These are phyloP conservation scores for Podaxis sp. DNA, from an alignment of 768 basidiomycete species.

Conservation along the genomic window DNA sequence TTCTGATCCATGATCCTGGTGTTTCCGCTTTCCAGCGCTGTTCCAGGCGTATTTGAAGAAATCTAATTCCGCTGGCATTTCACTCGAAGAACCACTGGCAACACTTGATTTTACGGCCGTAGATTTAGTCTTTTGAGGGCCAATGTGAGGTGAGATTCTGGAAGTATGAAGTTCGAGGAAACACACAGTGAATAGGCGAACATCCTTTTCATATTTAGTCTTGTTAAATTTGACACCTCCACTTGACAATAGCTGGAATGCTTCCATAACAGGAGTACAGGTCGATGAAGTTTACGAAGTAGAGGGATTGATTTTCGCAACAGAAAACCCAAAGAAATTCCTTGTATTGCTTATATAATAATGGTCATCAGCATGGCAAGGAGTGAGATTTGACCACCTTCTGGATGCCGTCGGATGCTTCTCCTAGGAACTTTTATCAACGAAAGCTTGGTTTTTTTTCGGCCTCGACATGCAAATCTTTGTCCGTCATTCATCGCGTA, in stretches of 20 bases:
- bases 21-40: constrained; percentile 49
- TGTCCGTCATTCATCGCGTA: neutral
- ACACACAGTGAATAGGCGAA: constrained; percentile 66
- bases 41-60: constrained; percentile 86
- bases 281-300: neutral
- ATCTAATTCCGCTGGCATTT: constrained; percentile 76
- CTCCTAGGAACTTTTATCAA: neutral
- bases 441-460: neutral
- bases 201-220: constrained; percentile 62
- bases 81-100: constrained; percentile 25
- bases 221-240: constrained; percentile 85
- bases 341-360: neutral
- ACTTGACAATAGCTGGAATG: constrained; percentile 85
- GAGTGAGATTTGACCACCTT: no score
- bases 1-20: constrained; percentile 14
- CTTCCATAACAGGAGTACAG: constrained; percentile 51
- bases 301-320: neutral
- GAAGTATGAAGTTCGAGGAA: neutral
- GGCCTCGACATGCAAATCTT: neutral
- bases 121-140: constrained; percentile 1
- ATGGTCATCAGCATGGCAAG: neutral
- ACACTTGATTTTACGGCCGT: constrained; percentile 6
- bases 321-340: neutral
- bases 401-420: neutral
- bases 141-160: neutral